These are phyloP conservation scores for Penicillium brasilianum DNA, from an alignment of 2,329 filamentous ascomycete species.

Conservation along the genomic window DNA sequence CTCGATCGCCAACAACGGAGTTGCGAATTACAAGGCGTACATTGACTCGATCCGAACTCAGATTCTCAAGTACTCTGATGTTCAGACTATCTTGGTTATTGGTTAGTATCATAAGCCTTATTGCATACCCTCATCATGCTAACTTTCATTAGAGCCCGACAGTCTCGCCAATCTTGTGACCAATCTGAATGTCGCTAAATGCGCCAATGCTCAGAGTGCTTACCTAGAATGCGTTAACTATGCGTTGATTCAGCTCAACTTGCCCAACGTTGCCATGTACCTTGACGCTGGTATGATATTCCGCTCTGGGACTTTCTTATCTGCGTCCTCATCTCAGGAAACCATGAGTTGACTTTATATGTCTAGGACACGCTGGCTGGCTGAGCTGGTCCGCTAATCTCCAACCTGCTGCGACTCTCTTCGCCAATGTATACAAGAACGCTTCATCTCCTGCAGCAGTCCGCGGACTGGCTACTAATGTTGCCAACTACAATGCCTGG, in stretches of 20 bases:
- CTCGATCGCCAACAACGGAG: conserved; percentile 58
- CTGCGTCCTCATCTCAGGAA: neutral
- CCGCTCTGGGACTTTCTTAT: no score
- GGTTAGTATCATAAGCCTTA: conserved; percentile 38
- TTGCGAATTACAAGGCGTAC: conserved; percentile 59
- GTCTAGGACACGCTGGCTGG: conserved; percentile 63
- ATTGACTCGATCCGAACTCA: conserved; percentile 60
- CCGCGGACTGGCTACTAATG: conserved; percentile 62
- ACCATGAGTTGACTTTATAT: neutral
- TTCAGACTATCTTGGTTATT: conserved; percentile 57
- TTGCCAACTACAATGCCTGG: conserved; percentile 65
- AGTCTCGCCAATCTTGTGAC: conserved; percentile 67
- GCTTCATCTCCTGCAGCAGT: conserved; percentile 54
- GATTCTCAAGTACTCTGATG: conserved; percentile 59
- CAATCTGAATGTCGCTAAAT: conserved; percentile 61
- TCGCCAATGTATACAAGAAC: conserved; percentile 53
- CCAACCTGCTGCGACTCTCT: conserved; percentile 55
- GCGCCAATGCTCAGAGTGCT: conserved; percentile 58
- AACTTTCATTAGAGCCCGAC: conserved; percentile 60
- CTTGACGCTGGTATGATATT: conserved; percentile 58
- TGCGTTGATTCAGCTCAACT: conserved; percentile 61
- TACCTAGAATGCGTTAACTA: conserved; percentile 64
- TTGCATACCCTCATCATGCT: conserved; percentile 30
- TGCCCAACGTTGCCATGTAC: conserved; percentile 68
- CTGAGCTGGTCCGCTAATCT: conserved; percentile 68